Evolutionary conservation across 139 green algal species (phyloP), one percentile per base, ranked within the genome.

Genomic region (Coelastrella sp.): DNA sequence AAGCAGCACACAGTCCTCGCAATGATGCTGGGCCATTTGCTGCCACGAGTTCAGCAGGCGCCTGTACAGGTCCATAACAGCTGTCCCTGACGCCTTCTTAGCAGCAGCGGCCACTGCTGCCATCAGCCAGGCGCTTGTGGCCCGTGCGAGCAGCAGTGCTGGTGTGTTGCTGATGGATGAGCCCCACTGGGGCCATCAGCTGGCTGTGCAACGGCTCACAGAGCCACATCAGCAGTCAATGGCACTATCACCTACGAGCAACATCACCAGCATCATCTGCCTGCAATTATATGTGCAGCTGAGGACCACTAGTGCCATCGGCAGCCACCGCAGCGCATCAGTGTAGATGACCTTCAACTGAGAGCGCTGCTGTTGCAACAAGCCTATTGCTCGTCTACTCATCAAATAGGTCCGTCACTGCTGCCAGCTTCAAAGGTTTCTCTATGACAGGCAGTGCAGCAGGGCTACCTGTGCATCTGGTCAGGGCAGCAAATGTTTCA

Each of bases 181-280:
- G 35, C 35, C 35, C 35, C 35, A 49, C 35, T 49, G 35, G 35
- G 35, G 82, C 82, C 63, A 72, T 72, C 63, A 72, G 63, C 63
- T 17, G 63, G 63, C 63, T 72, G 63, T 72, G 63, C 0, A 72
- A 17, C 63, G 12, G 63, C 15, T 1, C 12, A 72, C 35, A 49
- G 7, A 82, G n/a, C 84, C 73, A 56, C 84, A 83, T 10, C 84
- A 82, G 68, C 66, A 81, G 27, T 63, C 19, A 35, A 25, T 63
- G 25, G 58, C 27, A 20, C 19, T 6, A 80, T 8, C 27, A 63
- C 9, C 65, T 24, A 61, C 24, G 9, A 19, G 81, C 17, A 12
- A 80, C 66, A 75, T 66, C 19, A 81, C 10, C 8, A 68, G 22
- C 80, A 86, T 7, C 80, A 49, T 35, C 12, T 3, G 83, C 8